Percentiles rank a stretch among this genome's conserved stretches.
phyloP scores from a whole-genome alignment of 176 grass and related monocot species.

The Olyra latifolia region DNA sequence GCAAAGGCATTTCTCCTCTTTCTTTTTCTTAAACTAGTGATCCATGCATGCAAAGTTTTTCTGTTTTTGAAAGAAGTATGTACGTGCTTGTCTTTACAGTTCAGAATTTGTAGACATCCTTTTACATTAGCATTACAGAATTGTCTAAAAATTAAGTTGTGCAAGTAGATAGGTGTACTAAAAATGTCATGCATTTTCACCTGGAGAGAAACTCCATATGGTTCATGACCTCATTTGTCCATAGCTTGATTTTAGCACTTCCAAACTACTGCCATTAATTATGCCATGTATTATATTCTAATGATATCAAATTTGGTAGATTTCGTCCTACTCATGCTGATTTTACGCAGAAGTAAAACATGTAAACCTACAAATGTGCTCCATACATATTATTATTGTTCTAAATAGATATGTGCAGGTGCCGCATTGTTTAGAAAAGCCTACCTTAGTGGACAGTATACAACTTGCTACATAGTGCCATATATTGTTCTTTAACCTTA shows the following conservation, averaged over 20 bases:
- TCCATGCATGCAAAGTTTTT: background rate
- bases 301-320: no score
- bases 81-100: background rate
- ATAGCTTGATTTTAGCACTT: background rate
- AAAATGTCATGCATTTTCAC: background rate
- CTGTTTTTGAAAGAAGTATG: background rate
- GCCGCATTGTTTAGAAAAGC: background rate
- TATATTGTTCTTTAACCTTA: background rate
- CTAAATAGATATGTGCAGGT: background rate
- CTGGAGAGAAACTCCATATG: background rate
- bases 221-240: background rate
- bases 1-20: background rate
- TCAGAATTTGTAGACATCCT: background rate
- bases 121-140: background rate
- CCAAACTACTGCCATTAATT: background rate
- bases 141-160: background rate
- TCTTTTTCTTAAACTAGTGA: background rate
- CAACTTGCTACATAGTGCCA: constrained; percentile 2
- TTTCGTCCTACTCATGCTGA: background rate
- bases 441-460: constrained; percentile 17
- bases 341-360: background rate
- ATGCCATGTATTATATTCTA: background rate
- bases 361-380: background rate
- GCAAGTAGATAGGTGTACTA: background rate
- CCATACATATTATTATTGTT: background rate